Evolutionary conservation across 768 basidiomycete species (phyloP), one percentile per base, ranked within the genome.

Genomic region (Mycena indigotica): DNA sequence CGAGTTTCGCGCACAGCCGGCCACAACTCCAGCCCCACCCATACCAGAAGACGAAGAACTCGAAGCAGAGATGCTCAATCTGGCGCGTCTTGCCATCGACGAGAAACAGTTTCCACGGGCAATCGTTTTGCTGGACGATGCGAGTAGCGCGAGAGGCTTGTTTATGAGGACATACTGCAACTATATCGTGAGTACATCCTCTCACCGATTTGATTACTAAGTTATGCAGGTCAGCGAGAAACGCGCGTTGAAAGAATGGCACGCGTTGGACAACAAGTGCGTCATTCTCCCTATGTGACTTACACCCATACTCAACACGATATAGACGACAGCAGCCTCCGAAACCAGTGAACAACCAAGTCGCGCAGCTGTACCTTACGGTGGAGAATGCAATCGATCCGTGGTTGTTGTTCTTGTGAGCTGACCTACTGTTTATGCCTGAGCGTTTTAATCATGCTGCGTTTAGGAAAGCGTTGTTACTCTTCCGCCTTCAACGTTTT

Each of bases 351-450:
- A 86, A 86, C 57, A 65, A 70, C 16, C 70, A 70, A 17, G 65
- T 85, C 3, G 62, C 75, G 15, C 74, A 75, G 25, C 71, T 88
- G 10, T 72, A 86, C 3, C 75, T 75, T 35, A 68, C 75, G 23
- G 77, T 87, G 8, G 73, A 78, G 32, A 65, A 73, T 49, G 70
- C 72, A 2, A 69, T 68, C 2, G 86, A 89, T 62, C 84, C 85
- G 2, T 89, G 83, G 75, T 67, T 86, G n/a, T 66, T 87, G 21
- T 89, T 87, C 65, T 66, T 89, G 87, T 88, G 53, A 58, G 81
- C 70, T 35, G n/a, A n/a, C n/a, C n/a, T n/a, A n/a, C n/a, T n/a
- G 39, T 41, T 55, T 29, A 35, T 8, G 51, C 19, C 17, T 58
- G 50, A 40, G 40, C 21, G 2, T 24, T 53, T 23, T 13, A 21